Evolutionary conservation across 139 green algal genomes (phyloP), one percentile per base, ranked within the genome.

Genomic region (Chlamydomonas asymmetrica): DNA sequence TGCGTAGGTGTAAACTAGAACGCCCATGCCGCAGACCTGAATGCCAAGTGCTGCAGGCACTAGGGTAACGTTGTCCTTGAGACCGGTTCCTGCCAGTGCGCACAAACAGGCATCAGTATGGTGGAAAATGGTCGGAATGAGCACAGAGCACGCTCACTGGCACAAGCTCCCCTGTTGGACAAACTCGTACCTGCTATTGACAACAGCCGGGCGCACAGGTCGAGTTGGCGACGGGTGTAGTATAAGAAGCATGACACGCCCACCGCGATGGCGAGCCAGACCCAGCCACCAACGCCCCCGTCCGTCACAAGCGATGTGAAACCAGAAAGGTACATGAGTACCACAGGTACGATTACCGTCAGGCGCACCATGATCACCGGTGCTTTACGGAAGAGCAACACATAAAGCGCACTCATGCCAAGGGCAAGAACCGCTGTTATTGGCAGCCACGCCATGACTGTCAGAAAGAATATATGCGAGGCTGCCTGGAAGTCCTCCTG

Each of bases 381-480:
- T 23, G 34, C 60, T 37, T 29, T 29, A 29, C 63, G 39, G 73
- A 79, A 79, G 6, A 79, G 62, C n/a, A 67, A 7, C 50, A 79
- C 34, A 50, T 79, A 79, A 20, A 73, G 9, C 2, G 35, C 50
- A 2, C 49, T 61, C 4, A 10, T 45, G 2, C 49, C 3, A 7
- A 79, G 13, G 0, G 62, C 63, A 4, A 71, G 9, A 27, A 56
- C 73, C 3, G 73, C 63, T 0, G 63, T 73, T 50, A 79, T 73
- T 1, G 73, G 73, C 22, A 79, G 63, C 63, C 63, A 79, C 2
- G 73, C 48, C 5, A 50, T 39, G 31, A 67, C 13, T 0, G 27
- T 4, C 49, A 59, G 38, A 16, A 72, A 64, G 16, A 80, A 80
- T 6, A 52, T 39, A 0, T 35, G 4, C 31, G 52, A 56, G 45